Evolutionary conservation across 805 yeast genomes (phyloP), one percentile per base, ranked within the genome.

Genomic region (Lipomyces orientalis): DNA sequence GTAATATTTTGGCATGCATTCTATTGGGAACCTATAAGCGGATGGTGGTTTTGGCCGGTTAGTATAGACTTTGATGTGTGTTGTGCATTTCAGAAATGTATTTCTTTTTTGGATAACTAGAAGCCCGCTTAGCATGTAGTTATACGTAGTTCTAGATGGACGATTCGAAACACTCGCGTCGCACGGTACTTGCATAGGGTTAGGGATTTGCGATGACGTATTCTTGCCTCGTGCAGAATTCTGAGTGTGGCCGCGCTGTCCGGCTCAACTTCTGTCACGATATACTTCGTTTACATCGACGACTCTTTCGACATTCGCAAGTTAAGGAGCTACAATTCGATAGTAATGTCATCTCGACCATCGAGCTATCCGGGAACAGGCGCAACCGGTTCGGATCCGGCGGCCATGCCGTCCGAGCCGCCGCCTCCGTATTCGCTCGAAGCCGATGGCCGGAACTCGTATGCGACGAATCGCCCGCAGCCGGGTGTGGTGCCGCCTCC

Each of bases 391-490:
- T 12, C 49, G 8, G n/a, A 43, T 43, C 49, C 49, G 49, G 39
- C 16, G 1, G 22, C 5, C 5, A 22, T 31, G n/a, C 58, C 58
- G 19, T 12, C 33, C 7, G 49, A 37, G 19, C 60, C 60, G 31
- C 60, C 49, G 33, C 51, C 51, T 34, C 60, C 60, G 33, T 25
- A 34, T 33, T 43, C 29, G n/a, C 60, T 29, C 34, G 34, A 56
- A 25, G 25, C 37, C 43, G 43, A 33, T 25, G 16, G 10, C 59
- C 6, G 37, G 19, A 56, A n/a, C 29, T 33, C 59, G n/a, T 25
- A 29, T 56, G 19, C 46, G 5, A 33, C 14, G n/a, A 31, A 25
- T 25, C n/a, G 7, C 4, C 55, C n/a, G 34, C 55, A 25, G 34
- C 55, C 16, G 37, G 10, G 39, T 19, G 14, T 16, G n/a, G 25